Evolutionary conservation across 192 early-diverging fungal species (phyloP).

Genomic region (Entomortierella parvispora): DNA sequence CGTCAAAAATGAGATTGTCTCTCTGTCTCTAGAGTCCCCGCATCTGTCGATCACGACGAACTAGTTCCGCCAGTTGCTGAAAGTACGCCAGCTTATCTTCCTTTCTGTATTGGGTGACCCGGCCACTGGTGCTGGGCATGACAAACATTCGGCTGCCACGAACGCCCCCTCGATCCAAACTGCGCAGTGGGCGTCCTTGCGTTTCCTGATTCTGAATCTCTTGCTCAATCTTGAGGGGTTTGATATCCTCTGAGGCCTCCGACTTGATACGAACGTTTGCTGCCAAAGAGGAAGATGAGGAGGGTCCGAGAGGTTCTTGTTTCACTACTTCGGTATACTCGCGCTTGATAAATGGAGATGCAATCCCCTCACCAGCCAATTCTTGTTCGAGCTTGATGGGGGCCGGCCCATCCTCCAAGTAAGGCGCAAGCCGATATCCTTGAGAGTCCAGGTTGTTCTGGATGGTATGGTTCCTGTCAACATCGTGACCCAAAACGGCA

Average conservation of each 20-base stretch:
- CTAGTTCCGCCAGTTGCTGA: constrained; percentile 39
- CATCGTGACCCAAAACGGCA: background rate
- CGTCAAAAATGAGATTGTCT: too few species aligned
- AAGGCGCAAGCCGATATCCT: constrained; percentile 36
- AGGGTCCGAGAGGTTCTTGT: background rate
- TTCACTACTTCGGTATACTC: constrained; percentile 3
- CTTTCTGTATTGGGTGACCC: constrained; percentile 70
- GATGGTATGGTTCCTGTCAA: constrained; percentile 14
- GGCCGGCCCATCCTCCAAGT: constrained; percentile 28
- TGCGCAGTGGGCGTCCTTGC: background rate
- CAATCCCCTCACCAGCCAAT: constrained; percentile 12
- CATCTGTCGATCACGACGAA: constrained; percentile 31
- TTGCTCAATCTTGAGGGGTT: constrained; percentile 2
- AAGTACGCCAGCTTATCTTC: constrained; percentile 69
- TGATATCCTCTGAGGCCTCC: constrained; percentile 5
- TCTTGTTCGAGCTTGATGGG: constrained; percentile 5
- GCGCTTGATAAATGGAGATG: constrained; percentile 6
- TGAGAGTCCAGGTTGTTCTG: constrained; percentile 34
- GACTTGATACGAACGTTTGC: background rate
- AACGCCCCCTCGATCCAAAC: constrained; percentile 8
- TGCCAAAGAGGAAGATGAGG: background rate
- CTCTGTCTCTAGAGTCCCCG: constrained; percentile 26
- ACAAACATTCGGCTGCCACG: constrained; percentile 61
- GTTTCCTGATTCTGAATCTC: background rate
- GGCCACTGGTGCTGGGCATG: constrained; percentile 79